Evolutionary conservation across 2,329 filamentous ascomycete genomes (phyloP).

Genomic region (Trichoderma polysporum): DNA sequence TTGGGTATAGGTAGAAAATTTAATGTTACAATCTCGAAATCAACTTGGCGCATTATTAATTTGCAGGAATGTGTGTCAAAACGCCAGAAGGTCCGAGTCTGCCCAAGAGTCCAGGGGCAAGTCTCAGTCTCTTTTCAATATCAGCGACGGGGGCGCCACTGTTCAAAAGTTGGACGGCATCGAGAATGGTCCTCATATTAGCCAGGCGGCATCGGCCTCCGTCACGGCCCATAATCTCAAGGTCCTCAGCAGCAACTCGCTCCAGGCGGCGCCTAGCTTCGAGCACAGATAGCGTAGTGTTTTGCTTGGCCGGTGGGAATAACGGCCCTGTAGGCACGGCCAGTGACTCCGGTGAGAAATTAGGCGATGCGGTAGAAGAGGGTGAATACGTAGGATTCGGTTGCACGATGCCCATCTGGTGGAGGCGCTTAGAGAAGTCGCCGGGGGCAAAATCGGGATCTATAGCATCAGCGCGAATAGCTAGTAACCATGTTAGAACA

Average conservation of each 20-base stretch:
- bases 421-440: constrained; percentile 53
- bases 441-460: constrained; percentile 43
- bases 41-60: constrained; percentile 18
- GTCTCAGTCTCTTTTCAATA: constrained; percentile 48
- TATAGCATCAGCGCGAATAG: constrained; percentile 40
- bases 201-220: constrained; percentile 44
- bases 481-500: constrained; percentile 28
- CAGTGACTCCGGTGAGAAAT: constrained; percentile 21
- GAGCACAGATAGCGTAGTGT: constrained; percentile 50
- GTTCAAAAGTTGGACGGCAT: constrained; percentile 46
- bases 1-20: constrained; percentile 9
- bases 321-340: constrained; percentile 28
- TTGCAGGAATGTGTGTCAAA: constrained; percentile 38
- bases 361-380: constrained; percentile 45
- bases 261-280: constrained; percentile 49
- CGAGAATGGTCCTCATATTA: constrained; percentile 47
- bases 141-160: constrained; percentile 39
- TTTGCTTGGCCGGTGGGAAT: constrained; percentile 37
- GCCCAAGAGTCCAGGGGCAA: constrained; percentile 47
- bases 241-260: constrained; percentile 44
- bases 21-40: background rate
- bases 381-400: constrained; percentile 55
- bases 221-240: constrained; percentile 40
- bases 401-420: constrained; percentile 54
- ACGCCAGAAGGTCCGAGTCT: constrained; percentile 45